Base-by-base conservation (phyloP, 176 grass and related monocot species). In the Pontederia paniculata region DNA sequence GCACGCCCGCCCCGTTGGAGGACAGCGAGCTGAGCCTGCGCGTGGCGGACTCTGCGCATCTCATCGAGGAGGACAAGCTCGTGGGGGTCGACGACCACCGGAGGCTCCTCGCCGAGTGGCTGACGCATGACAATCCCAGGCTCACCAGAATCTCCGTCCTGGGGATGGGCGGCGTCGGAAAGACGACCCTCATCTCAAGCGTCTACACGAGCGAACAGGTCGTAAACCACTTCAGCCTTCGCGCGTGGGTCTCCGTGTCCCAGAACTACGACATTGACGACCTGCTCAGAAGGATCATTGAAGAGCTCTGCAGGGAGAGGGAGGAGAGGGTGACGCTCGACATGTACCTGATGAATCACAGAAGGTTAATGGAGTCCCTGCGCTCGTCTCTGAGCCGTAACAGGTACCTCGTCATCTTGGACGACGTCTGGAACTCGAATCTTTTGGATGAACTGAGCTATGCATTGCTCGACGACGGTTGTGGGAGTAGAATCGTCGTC, bases 121-220 rank as follows among this genome's bases (percentile, higher is more conserved):
- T 88, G 23, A 23, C 41, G 2, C 42, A 42, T 19, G 15, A 52
- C 25, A 62, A 57, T 12, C 11, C 45, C 17, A 21, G 67, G 10
- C 50, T 18, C 68, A 56, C 25, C 8, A 7, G 62, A 13, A 58
- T 83, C n/a, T 65, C 79, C 19, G 79, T 88, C 42, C 73, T 66
- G 4, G 84, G 84, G 23, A 79, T 83, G 84, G 84, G 79, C 1
- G 84, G 79, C 50, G 53, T 80, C 8, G 84, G 84, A 1, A 88
- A 88, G 62, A 83, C 79, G 9, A 83, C 84, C 52, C 66, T 88
- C 14, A 79, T 79, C 16, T 52, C 58, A 14, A 66, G 70, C 61
- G 72, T 83, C 17, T 88, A 66, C 41, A 78, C 70, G 15, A 42
- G 52, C 16, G 42, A 50, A 17, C 79, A 57, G 45, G 58, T 20